Evolutionary conservation across 305 asterid genomes (phyloP), one percentile per base, ranked within the genome.

Genomic region (Striga hermonthica): DNA sequence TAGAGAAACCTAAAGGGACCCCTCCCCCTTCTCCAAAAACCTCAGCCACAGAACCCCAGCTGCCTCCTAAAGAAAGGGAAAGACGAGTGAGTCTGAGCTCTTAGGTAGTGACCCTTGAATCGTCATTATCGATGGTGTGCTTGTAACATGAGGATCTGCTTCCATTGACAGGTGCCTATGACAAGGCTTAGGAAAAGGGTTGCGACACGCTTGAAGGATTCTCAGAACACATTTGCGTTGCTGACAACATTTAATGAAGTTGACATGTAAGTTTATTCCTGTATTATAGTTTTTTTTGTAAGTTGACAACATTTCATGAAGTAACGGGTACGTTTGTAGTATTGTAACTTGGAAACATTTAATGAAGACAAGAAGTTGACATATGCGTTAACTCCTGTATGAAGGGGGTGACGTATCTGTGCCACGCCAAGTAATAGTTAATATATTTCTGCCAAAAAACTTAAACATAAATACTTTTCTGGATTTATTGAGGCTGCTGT

Each of bases 221-320:
- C 99, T 62, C 99, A 90, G 63, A 93, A 93, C 78, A 93, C 99
- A 65, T 93, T 86, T 79, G 99, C 99, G 10, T 64, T 90, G 86
- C 69, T 90, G 81, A 93, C 97, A 28, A 93, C 99, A 52, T 90
- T 90, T 80, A 93, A 93, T 74, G 99, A 93, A 90, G 95, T 93
- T 72, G 97, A 93, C 71, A 93, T 93, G 99, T 93, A 79, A 81
- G 95, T 78, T 81, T 40, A 41, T 58, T 66, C 14, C 36, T 57
- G 59, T 63, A 60, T 34, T 34, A 9, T 72, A 22, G 14, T 8
- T 5, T 57, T 40, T 66, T 53, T 37, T 39, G 34, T 22, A 22
- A 22, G 31, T 22, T 22, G 31, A 22, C 31, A 22, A 22, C 31
- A 22, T 22, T 22, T 22, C 31, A 22, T 22, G 31, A 22, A 22